Conservation (phyloP, 805 yeast species). For the Teunomyces gatunensis region DNA sequence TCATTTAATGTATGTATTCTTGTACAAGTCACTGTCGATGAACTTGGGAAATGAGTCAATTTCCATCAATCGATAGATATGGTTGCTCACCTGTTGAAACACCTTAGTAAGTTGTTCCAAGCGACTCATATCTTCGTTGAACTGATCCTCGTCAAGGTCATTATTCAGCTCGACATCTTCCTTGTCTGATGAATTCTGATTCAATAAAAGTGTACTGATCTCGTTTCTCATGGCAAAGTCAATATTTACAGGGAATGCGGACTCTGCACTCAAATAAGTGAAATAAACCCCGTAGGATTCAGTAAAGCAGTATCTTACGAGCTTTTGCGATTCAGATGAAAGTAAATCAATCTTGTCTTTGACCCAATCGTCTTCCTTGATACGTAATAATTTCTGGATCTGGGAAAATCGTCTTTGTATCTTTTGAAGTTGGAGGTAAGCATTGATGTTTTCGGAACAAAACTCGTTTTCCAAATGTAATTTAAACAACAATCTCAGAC, state of each 20-base stretch:
- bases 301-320: constrained; percentile 56
- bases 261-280: constrained; percentile 60
- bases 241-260: constrained; percentile 71
- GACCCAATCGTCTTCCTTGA: constrained; percentile 10
- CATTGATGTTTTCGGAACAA: constrained; percentile 77
- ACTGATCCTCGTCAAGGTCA: neutral
- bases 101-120: constrained; percentile 26
- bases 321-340: constrained; percentile 18
- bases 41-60: constrained; percentile 75
- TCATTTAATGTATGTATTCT: constrained; percentile 11
- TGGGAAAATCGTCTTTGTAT: constrained; percentile 47
- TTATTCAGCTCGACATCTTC: neutral
- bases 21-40: constrained; percentile 28
- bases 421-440: constrained; percentile 56
- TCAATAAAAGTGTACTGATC: constrained; percentile 27
- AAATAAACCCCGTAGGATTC: constrained; percentile 64
- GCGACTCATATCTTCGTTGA: neutral
- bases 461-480: constrained; percentile 60
- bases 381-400: constrained; percentile 35
- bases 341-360: constrained; percentile 4
- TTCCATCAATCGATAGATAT: constrained; percentile 61
- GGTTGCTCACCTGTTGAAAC: constrained; percentile 47
- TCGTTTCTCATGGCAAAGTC: constrained; percentile 50
- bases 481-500: constrained; percentile 63
- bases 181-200: neutral